Percentiles rank a stretch among this genome's conserved stretches.
phyloP scores from a whole-genome alignment of 148 eudicot species.

The Dianthus caryophyllus region DNA sequence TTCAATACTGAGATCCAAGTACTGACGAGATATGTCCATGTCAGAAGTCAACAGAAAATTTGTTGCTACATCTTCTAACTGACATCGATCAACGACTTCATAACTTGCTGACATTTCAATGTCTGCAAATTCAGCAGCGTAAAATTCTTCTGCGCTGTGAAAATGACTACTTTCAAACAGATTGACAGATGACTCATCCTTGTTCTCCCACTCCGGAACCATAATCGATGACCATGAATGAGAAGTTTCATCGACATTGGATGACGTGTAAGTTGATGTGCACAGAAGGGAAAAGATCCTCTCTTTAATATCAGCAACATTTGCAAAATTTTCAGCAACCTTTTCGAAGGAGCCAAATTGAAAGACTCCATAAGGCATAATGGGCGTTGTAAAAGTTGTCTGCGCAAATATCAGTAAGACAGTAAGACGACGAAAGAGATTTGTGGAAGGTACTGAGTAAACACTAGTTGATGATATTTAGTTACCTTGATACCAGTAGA shows the following conservation, averaged over 20 bases:
- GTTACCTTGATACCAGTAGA: slow-evolving; percentile 72
- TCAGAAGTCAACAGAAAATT: slow-evolving; percentile 16
- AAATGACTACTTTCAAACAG: slow-evolving; percentile 13
- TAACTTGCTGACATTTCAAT: slow-evolving; percentile 20
- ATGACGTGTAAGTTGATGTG: neutral
- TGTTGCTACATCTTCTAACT: slow-evolving; percentile 13
- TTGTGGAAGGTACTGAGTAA: neutral
- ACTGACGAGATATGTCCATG: slow-evolving; percentile 19
- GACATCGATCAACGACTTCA: slow-evolving; percentile 18
- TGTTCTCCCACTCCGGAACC: slow-evolving; percentile 22
- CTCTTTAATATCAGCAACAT: slow-evolving; percentile 42
- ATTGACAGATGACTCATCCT: slow-evolving; percentile 21
- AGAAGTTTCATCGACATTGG: slow-evolving; percentile 9
- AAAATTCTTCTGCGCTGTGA: slow-evolving; percentile 23
- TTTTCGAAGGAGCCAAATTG: slow-evolving; percentile 69
- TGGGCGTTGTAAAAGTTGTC: slow-evolving; percentile 67
- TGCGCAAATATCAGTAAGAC: slow-evolving; percentile 29
- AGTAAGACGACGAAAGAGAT: neutral
- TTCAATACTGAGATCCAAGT: slow-evolving; percentile 20
- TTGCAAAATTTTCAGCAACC: slow-evolving; percentile 49
- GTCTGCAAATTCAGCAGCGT: slow-evolving; percentile 13
- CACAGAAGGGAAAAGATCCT: slow-evolving; percentile 29
- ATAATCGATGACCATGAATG: slow-evolving; percentile 26
- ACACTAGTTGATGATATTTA: neutral
- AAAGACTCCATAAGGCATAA: slow-evolving; percentile 61